Conservation (phyloP, 1,284 basidiomycete genomes). For the Boletus semigastroideus region DNA sequence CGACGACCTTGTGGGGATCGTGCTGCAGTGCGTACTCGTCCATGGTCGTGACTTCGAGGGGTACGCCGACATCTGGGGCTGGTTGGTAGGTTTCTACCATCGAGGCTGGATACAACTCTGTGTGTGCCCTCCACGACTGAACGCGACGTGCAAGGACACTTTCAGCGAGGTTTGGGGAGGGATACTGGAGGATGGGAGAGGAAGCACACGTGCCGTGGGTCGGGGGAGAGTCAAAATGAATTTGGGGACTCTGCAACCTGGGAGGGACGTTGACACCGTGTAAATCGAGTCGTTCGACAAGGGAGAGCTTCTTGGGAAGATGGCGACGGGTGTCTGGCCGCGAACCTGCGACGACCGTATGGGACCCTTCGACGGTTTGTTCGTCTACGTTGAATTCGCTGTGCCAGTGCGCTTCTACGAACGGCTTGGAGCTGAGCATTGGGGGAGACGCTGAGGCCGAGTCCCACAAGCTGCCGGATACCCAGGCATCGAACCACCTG, state of each 20-base stretch:
- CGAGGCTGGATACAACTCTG: conserved; percentile 49
- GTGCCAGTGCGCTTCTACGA: conserved; percentile 42
- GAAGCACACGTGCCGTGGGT: conserved; percentile 39
- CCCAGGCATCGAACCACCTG: conserved; percentile 72
- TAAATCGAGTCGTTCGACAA: conserved; percentile 61
- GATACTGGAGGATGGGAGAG: conserved; percentile 62
- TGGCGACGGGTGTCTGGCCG: conserved; percentile 39
- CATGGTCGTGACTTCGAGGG: conserved; percentile 8
- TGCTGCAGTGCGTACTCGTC: conserved; percentile 25
- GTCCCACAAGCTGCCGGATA: conserved; percentile 42
- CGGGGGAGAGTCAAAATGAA: conserved; percentile 20
- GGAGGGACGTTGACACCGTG: conserved; percentile 37
- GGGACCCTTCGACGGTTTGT: conserved; percentile 40
- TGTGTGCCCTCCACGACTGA: conserved; percentile 62
- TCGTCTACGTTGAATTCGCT: conserved; percentile 53
- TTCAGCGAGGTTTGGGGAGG: conserved; percentile 52
- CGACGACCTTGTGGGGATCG: conserved; percentile 14
- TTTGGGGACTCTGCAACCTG: conserved; percentile 28
- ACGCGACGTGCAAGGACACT: conserved; percentile 55
- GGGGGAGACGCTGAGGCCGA: conserved; percentile 29
- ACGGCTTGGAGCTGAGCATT: conserved; percentile 39
- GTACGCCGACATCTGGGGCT: conserved; percentile 3
- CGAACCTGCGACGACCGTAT: conserved; percentile 22
- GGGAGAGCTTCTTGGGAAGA: conserved; percentile 63
- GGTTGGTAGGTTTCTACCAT: conserved; percentile 39